Evolutionary conservation across 2,329 filamentous ascomycete genomes (phyloP).

Genomic region (Colletotrichum melonis): DNA sequence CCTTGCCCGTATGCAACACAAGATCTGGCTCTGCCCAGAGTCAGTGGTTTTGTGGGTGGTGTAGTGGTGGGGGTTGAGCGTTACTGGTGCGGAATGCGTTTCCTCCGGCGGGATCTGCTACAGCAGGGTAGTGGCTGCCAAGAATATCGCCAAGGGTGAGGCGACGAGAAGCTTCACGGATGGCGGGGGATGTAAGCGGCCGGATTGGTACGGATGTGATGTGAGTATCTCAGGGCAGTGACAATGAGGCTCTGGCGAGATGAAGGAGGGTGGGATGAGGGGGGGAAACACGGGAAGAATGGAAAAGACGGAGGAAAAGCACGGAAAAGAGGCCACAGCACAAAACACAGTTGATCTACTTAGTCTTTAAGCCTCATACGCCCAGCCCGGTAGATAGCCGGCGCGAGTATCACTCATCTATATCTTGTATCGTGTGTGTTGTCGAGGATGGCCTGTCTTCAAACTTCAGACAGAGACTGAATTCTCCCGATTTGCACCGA

Average conservation of each 20-base stretch:
- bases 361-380: background rate
- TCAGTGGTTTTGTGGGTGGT: background rate
- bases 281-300: background rate
- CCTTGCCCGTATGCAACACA: constrained; percentile 13
- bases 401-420: background rate
- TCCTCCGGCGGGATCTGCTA: constrained; percentile 30
- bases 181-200: background rate
- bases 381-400: constrained; percentile 10
- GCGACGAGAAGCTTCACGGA: constrained; percentile 18
- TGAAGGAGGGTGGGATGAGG: background rate
- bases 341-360: background rate
- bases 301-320: background rate
- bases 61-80: background rate
- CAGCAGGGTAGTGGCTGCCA: constrained; percentile 23
- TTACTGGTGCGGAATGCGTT: constrained; percentile 16
- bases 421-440: background rate
- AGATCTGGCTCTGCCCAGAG: constrained; percentile 1
- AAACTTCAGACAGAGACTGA: constrained; percentile 5
- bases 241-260: background rate
- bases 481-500: constrained; percentile 3
- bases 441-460: background rate
- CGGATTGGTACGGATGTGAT: background rate
- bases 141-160: constrained; percentile 4
- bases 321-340: background rate
- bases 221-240: background rate